Conservation (phyloP, 2,329 filamentous ascomycete genomes). For the Colletotrichum sp. region DNA sequence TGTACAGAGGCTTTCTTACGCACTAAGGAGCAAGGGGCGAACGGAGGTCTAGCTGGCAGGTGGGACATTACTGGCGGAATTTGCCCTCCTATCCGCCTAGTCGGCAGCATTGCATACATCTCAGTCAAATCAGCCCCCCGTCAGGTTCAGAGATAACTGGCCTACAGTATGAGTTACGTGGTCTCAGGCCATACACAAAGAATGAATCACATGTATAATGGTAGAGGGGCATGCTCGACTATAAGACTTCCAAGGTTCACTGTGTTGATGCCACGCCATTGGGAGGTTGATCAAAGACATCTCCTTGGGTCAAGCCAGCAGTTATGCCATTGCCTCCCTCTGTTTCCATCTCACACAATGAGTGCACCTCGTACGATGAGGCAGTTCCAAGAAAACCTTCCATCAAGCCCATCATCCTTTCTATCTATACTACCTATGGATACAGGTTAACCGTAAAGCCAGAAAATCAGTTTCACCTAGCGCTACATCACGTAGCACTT, state of each 20-base stretch:
- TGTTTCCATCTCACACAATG: background rate
- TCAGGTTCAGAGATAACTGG: background rate
- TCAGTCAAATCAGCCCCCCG: background rate
- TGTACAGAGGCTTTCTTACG: background rate
- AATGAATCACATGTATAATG: background rate
- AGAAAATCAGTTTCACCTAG: background rate
- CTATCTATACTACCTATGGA: background rate
- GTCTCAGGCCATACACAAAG: background rate
- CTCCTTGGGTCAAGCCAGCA: background rate
- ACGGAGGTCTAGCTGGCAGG: background rate
- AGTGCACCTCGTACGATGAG: background rate
- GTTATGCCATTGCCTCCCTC: fast-evolving
- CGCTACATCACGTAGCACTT: background rate
- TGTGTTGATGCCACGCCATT: background rate
- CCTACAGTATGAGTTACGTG: background rate
- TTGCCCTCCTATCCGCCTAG: background rate
- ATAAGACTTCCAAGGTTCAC: background rate
- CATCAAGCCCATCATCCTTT: background rate
- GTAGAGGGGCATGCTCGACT: background rate
- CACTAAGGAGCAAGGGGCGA: background rate
- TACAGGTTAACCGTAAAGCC: background rate
- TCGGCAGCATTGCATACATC: background rate
- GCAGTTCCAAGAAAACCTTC: background rate
- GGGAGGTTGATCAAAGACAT: background rate
- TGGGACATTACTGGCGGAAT: background rate